Conservation (phyloP, 2,329 filamentous ascomycete species). For the Incumbomyces lentus region DNA sequence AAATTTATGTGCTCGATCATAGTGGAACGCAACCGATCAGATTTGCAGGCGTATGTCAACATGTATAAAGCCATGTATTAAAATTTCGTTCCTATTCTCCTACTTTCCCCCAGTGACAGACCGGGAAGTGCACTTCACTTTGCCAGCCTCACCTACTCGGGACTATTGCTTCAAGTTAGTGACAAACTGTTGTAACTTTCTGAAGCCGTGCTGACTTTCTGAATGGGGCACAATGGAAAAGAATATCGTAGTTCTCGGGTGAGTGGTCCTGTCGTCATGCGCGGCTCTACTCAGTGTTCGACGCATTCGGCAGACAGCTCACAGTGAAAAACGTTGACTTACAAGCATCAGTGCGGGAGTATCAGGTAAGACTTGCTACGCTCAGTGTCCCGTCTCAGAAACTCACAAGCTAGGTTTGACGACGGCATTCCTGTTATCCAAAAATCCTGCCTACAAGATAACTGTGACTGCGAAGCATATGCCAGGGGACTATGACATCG, state of each 20-base stretch:
- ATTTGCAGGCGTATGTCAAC: no score
- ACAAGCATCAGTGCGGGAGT: slow-evolving; percentile 4
- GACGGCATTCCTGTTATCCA: slow-evolving; percentile 47
- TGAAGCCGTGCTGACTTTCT: no score
- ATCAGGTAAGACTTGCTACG: slow-evolving; percentile 2
- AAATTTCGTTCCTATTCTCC: no score
- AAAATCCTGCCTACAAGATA: slow-evolving; percentile 41
- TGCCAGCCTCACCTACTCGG: background rate
- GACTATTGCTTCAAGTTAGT: slow-evolving; percentile 12
- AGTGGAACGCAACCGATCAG: no score
- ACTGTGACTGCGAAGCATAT: slow-evolving; percentile 70
- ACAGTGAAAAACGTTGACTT: background rate
- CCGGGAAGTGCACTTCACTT: no score
- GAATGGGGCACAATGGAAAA: no score
- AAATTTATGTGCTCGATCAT: no score
- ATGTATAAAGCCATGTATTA: no score
- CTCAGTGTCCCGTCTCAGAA: slow-evolving; percentile 24
- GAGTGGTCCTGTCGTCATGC: slow-evolving; percentile 9
- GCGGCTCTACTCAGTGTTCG: background rate
- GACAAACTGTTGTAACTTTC: no score
- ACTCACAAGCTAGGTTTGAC: slow-evolving; percentile 52
- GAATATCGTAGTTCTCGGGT: slow-evolving; percentile 32
- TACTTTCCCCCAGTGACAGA: no score
- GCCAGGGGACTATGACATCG: slow-evolving; percentile 75
- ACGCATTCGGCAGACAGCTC: no score